Conservation (phyloP, 164 flowering plant species). For the grape (Vitis vinifera) region ASM3070453v1 NC_081823.1:20941001-20941500, state of each 20-base stretch:
- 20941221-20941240: too few relatives aligned
- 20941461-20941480: conserved; percentile 21
- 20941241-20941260: too few relatives aligned
- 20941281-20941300: too few relatives aligned
- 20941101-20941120: conserved; percentile 72
- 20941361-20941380: neutral
- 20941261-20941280: too few relatives aligned
- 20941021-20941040: conserved; percentile 22
- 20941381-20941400: neutral
- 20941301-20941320: conserved; percentile 23
- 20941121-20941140: conserved; percentile 93
- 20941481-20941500: conserved; percentile 29
- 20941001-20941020: conserved; percentile 75
- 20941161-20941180: conserved; percentile 51
- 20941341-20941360: conserved; percentile 20
- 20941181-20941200: conserved; percentile 22
- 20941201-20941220: too few relatives aligned
- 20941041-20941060: conserved; percentile 15
- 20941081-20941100: conserved; percentile 83
- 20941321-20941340: conserved; percentile 45
- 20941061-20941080: conserved; percentile 43
- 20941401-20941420: conserved; percentile 3
- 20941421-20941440: neutral
- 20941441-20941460: conserved; percentile 4
- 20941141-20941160: conserved; percentile 92